These are phyloP conservation scores for Paracorniculantispora psalliotae DNA, from an alignment of 2,329 filamentous ascomycete species.

Conservation along the genomic window DNA sequence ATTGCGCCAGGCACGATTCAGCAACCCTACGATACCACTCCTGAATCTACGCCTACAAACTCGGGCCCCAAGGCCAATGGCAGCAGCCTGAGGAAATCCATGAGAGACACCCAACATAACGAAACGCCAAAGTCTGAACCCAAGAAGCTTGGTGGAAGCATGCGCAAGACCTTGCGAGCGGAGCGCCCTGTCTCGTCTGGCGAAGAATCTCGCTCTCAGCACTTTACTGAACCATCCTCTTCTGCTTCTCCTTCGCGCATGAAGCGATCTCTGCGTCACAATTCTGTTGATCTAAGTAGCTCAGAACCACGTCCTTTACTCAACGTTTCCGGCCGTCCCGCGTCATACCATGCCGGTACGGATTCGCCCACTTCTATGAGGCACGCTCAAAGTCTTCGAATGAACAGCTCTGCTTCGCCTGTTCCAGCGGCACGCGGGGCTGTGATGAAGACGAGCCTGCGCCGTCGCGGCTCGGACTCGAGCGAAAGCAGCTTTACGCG, in stretches of 20 bases:
- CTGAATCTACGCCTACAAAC: neutral
- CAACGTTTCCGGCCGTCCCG: constrained; percentile 20
- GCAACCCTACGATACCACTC: constrained; percentile 21
- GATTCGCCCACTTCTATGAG: constrained; percentile 16
- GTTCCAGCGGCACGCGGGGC: constrained; percentile 15
- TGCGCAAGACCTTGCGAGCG: constrained; percentile 27
- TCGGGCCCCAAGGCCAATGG: neutral
- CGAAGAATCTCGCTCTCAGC: neutral
- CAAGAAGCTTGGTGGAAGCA: constrained; percentile 18
- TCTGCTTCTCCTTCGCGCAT: neutral
- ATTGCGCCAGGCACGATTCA: constrained; percentile 31
- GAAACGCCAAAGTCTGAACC: neutral
- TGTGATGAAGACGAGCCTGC: constrained; percentile 32
- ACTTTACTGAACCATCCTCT: neutral
- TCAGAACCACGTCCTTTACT: constrained; percentile 11
- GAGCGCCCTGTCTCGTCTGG: neutral
- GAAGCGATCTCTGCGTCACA: constrained; percentile 11
- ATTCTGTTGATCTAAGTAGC: neutral
- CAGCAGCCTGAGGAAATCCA: constrained; percentile 19
- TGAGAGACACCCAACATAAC: constrained; percentile 10
- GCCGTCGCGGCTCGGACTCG: constrained; percentile 56
- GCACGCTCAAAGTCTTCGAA: constrained; percentile 23
- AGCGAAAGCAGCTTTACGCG: constrained; percentile 83
- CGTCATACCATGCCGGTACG: constrained; percentile 26
- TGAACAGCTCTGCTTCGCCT: constrained; percentile 17